phyloP scores from a whole-genome alignment of 148 eudicot genomes.

The Chenopodium berlandieri region DNA sequence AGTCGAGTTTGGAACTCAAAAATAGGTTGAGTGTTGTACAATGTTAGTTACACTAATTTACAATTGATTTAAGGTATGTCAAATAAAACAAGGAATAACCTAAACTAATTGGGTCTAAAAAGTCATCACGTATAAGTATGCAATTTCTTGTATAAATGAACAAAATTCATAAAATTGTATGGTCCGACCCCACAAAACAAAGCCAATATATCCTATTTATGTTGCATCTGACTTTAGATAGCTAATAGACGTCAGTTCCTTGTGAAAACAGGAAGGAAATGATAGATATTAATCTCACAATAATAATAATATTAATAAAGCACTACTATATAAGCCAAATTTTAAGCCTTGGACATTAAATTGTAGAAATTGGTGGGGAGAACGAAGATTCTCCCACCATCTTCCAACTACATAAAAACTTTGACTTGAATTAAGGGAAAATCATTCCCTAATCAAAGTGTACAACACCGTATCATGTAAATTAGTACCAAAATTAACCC shows the following conservation, averaged over 20 bases:
- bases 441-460: slow-evolving; percentile 29
- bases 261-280: slow-evolving; percentile 27
- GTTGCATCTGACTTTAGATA: slow-evolving; percentile 26
- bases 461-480: not conserved
- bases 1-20: slow-evolving; percentile 25
- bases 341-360: slow-evolving; percentile 9
- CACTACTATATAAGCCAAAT: slow-evolving; percentile 9
- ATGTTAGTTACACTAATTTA: slow-evolving; percentile 14
- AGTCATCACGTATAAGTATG: slow-evolving; percentile 31
- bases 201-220: slow-evolving; percentile 10
- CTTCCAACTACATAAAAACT: slow-evolving; percentile 38
- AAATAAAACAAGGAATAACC: slow-evolving; percentile 18
- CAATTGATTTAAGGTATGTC: slow-evolving; percentile 14
- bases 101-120: slow-evolving; percentile 27
- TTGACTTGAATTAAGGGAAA: slow-evolving; percentile 36
- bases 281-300: slow-evolving; percentile 16
- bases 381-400: slow-evolving; percentile 34
- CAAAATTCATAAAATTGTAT: slow-evolving; percentile 21
- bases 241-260: slow-evolving; percentile 31
- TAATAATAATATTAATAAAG: not conserved
- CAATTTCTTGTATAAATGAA: slow-evolving; percentile 30
- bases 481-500: slow-evolving; percentile 9
- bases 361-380: slow-evolving; percentile 22
- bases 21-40: slow-evolving; percentile 34
- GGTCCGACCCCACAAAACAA: slow-evolving; percentile 22